Evolutionary conservation across 768 basidiomycete species (phyloP), one percentile per base, ranked within the genome.

Genomic region (Lactarius evosmus): DNA sequence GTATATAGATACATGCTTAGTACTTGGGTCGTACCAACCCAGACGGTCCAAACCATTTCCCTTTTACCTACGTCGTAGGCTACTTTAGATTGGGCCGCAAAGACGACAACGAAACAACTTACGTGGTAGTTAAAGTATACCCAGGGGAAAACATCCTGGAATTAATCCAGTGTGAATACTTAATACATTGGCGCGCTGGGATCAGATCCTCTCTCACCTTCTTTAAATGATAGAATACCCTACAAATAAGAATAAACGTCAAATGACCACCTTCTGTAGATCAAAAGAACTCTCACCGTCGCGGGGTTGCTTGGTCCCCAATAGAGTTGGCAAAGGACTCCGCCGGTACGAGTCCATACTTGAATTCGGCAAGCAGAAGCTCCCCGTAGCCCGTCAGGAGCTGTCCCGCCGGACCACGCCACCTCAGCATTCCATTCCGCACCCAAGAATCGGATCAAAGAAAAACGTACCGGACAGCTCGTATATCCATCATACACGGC

Each of bases 291-390:
- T 75, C 81, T 64, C 65, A 90, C 92, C 87, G 81, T 70, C 87
- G 82, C 40, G 87, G 88, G 63, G 82, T 85, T n/a, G 78, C 74
- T 76, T 97, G 95, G 72, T 96, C 86, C 34, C 83, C 83, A 27
- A 93, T 75, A 69, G 82, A 76, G 3, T 74, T 71, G 17, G 82
- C 76, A 71, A 99, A 98, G 0, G 91, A 83, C 76, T 98, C 96
- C 69, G 93, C 87, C 1, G 94, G 91, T 71, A 87, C 83, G 1
- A 88, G 76, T 17, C 92, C 95, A 74, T 98, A 99, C 74, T 91
- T 92, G 82, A 98, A 98, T 75, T 98, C 95, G 30, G 91, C 88
- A 59, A 98, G 80, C 85, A 98, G 83, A 46, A 91, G 74, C 75
- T 90, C 80, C 19, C 89, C 89, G 69, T 93, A 91, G 32, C 89